phyloP scores from a whole-genome alignment of 2,329 filamentous ascomycete genomes.

The Hymenoscyphus linearis region DNA sequence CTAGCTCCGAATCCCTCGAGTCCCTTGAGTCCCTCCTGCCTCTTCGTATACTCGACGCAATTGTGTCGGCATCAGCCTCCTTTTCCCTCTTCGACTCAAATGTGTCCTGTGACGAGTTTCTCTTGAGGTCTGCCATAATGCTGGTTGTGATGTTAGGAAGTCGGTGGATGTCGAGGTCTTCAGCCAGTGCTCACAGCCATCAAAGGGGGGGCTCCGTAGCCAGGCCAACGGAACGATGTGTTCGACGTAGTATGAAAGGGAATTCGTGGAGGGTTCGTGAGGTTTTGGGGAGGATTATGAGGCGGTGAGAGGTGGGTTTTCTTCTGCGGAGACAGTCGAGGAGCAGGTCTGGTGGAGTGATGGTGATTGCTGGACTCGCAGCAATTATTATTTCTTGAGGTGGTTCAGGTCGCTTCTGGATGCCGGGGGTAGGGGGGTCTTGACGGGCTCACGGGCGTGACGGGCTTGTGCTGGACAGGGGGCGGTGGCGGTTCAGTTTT shows the following conservation, averaged over 20 bases:
- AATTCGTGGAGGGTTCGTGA: background rate
- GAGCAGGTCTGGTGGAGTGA: background rate
- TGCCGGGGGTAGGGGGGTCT: too few species aligned
- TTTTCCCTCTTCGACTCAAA: background rate
- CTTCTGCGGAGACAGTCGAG: background rate
- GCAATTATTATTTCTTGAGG: background rate
- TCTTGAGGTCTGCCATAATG: slow-evolving; percentile 19
- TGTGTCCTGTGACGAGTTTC: background rate
- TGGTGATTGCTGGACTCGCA: background rate
- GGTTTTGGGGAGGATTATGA: background rate
- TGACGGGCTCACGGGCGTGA: background rate
- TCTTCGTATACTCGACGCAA: background rate
- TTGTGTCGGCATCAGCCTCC: background rate
- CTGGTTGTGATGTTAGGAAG: slow-evolving; percentile 1
- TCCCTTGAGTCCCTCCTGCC: slow-evolving; percentile 11
- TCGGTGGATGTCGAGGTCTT: slow-evolving; percentile 3
- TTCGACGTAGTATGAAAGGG: background rate
- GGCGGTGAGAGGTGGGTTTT: background rate
- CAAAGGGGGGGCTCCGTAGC: slow-evolving; percentile 9
- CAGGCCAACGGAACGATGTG: background rate
- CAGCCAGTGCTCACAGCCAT: slow-evolving; percentile 16
- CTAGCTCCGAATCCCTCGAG: slow-evolving; percentile 15
- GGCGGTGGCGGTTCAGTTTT: too few species aligned
- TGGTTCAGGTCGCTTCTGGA: background rate
- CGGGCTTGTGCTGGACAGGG: background rate